Evolutionary conservation across 1,139 yeast genomes (phyloP), one percentile per base, ranked within the genome.

Genomic region (Saccharomyces hybrid): DNA sequence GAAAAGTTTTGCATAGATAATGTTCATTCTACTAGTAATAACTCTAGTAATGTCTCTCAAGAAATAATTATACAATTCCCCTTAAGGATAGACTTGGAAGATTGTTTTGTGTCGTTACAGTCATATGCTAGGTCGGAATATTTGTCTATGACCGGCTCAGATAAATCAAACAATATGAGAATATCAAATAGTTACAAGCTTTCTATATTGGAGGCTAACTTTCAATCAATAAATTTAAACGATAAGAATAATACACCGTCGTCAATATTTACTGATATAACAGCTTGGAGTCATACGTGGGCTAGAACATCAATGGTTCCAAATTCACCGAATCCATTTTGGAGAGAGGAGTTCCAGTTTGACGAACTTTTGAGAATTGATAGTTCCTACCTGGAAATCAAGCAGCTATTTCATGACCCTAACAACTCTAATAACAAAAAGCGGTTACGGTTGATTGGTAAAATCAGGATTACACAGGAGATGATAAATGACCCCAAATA

Each of bases 41-140:
- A 51, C 57, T 61, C 28, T 60, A 58, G 60, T 7, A 50, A 59
- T 11, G 9, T 25, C 47, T 14, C 47, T 8, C 59, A 62, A 57
- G 75, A 78, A 56, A 72, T 84, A 1, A 70, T 83, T 34, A 74
- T 86, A 52, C 83, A 81, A 61, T 88, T 88, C 60, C 85, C 87
- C 1, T 73, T 83, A 47, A 82, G 82, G 60, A 81, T 83, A 38
- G 96, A 88, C 68, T 76, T 85, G 53, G 95, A 86, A 62, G 95
- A 87, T 67, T 89, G 97, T 96, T 78, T 82, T 61, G 88, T 88
- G 7, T 85, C 91, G 0, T 71, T 89, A 55, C 80, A 79, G 56
- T 80, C 88, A 26, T 83, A 87, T 64, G 79, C 95, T 3, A 79
- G 78, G 59, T 73, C 85, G 47, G 89, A 85, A 59, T 80, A 51